A percentile compares a stretch with the other conserved stretches of the same genome.
phyloP scores from a whole-genome alignment of 2,329 filamentous ascomycete species.

The Aaosphaeria pasadenensis region DNA sequence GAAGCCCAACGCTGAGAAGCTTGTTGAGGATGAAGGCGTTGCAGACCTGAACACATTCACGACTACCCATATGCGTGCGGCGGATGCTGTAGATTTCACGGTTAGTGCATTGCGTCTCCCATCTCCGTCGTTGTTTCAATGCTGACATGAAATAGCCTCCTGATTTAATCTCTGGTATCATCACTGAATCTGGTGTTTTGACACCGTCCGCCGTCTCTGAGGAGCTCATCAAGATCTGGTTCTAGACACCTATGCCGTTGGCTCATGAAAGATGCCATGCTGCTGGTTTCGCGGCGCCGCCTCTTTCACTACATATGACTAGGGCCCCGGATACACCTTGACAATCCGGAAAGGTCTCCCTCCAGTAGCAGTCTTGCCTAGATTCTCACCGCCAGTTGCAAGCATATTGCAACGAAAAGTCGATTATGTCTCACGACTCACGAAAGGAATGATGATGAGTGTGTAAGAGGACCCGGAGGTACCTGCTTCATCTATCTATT shows the following conservation, averaged over 20 bases:
- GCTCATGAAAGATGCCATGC: too few species aligned
- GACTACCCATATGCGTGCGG: constrained; percentile 7
- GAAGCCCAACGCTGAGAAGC: constrained; percentile 27
- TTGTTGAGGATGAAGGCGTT: constrained; percentile 17
- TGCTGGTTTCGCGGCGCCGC: too few species aligned
- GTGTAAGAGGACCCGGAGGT: too few species aligned
- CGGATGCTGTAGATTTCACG: constrained; percentile 67
- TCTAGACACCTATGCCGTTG: constrained; percentile 4
- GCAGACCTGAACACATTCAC: constrained; percentile 20
- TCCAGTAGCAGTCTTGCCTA: too few species aligned
- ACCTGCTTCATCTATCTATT: too few species aligned
- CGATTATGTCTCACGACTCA: neutral
- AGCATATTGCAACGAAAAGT: neutral
- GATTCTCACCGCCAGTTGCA: too few species aligned
- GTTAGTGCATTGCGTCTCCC: constrained; percentile 40
- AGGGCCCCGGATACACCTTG: too few species aligned
- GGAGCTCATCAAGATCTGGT: constrained; percentile 65
- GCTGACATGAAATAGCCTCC: constrained; percentile 53
- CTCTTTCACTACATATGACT: too few species aligned
- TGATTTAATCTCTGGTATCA: constrained; percentile 67
- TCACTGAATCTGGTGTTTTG: constrained; percentile 72
- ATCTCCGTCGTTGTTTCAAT: neutral
- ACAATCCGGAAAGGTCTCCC: too few species aligned
- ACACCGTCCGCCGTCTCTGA: constrained; percentile 69
- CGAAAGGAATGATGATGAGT: neutral